phyloP scores from a whole-genome alignment of 2,329 filamentous ascomycete species.

The Waltergamsia citrina region DNA sequence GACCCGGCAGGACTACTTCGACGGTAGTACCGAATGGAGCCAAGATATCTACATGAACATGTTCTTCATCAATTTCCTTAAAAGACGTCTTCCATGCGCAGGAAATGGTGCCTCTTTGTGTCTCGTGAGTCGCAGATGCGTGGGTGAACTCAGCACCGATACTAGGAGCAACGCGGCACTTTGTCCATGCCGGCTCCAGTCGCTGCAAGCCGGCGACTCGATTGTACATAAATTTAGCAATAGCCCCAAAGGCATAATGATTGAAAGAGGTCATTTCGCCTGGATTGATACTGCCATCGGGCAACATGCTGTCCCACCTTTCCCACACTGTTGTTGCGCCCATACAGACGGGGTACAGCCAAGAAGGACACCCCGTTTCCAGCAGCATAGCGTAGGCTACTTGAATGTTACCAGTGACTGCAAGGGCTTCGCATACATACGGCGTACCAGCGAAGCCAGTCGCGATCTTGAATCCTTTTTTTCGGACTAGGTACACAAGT shows the following conservation, averaged over 20 bases:
- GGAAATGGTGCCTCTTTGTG: neutral
- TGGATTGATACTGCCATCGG: constrained; percentile 32
- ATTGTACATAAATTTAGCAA: constrained; percentile 13
- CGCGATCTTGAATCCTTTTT: constrained; percentile 1
- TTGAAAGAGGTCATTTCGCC: constrained; percentile 40
- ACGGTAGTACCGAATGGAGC: neutral
- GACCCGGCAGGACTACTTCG: neutral
- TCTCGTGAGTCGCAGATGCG: constrained; percentile 1
- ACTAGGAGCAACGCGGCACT: neutral
- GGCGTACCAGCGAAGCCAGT: constrained; percentile 2
- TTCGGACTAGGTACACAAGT: constrained; percentile 1
- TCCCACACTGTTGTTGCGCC: constrained; percentile 40
- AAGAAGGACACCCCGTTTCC: constrained; percentile 31
- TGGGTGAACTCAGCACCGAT: neutral
- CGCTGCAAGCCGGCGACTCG: constrained; percentile 1
- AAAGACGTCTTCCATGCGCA: neutral
- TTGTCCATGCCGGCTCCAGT: neutral
- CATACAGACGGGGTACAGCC: constrained; percentile 37
- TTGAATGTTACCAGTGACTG: constrained; percentile 5
- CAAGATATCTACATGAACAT: neutral
- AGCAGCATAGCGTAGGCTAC: constrained; percentile 37
- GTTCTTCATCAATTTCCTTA: neutral
- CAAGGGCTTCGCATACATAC: constrained; percentile 1
- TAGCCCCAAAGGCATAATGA: constrained; percentile 37
- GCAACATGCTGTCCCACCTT: constrained; percentile 37